A percentile compares a stretch with the other conserved stretches of the same genome.
phyloP scores from a whole-genome alignment of 257 asterid genomes.

The Solanum raphanifolium region DNA sequence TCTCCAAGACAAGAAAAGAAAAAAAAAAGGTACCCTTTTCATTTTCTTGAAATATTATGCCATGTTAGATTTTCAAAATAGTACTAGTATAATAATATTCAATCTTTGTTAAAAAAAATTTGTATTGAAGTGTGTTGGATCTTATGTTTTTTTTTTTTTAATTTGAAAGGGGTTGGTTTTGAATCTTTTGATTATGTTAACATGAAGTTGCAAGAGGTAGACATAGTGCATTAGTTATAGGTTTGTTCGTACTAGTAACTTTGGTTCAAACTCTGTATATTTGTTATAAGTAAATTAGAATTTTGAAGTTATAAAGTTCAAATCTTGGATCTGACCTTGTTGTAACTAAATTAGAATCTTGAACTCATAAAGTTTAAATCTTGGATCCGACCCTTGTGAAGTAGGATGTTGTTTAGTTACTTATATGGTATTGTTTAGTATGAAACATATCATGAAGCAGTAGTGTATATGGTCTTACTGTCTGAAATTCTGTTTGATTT shows the following conservation, averaged over 20 bases:
- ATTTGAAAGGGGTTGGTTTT: neutral
- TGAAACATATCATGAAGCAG: neutral
- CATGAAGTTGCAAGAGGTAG: neutral
- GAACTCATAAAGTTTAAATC: neutral
- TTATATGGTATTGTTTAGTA: neutral
- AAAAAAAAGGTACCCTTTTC: neutral
- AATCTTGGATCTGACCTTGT: neutral
- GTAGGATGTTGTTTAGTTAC: neutral
- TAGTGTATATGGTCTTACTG: neutral
- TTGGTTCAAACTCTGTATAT: neutral
- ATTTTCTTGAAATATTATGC: neutral
- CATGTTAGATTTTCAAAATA: neutral
- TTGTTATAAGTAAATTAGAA: neutral
- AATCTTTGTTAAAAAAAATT: neutral
- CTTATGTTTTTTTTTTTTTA: neutral
- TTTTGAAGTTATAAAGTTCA: neutral
- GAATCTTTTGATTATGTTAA: neutral
- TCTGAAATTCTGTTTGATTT: neutral
- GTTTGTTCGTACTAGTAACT: neutral
- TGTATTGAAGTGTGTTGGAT: conserved; percentile 11
- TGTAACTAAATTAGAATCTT: neutral
- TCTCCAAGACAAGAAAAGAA: neutral
- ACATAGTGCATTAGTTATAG: neutral
- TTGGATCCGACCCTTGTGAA: neutral
- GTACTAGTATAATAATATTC: neutral